These are phyloP conservation scores for Trapa incisa DNA, from an alignment of 345 rosid species.

Conservation along the genomic window DNA sequence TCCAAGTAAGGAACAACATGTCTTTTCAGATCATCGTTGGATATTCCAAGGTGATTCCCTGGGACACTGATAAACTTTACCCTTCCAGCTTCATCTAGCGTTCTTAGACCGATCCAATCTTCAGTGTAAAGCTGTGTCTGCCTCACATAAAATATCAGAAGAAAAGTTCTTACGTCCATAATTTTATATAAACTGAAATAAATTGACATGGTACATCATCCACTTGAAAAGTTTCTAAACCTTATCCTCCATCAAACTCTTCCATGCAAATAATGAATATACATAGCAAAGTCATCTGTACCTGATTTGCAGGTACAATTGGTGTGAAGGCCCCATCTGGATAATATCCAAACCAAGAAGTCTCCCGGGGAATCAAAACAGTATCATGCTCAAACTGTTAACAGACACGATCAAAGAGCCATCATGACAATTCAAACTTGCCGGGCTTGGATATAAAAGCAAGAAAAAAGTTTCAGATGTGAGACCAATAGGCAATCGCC, in stretches of 20 bases:
- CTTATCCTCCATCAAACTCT: too few relatives aligned
- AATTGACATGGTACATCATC: background rate
- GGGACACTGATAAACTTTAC: conserved; percentile 48
- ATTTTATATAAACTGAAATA: too few relatives aligned
- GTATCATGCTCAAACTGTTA: conserved; percentile 59
- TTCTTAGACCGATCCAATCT: conserved; percentile 84
- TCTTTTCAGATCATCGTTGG: conserved; percentile 38
- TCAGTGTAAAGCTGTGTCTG: conserved; percentile 74
- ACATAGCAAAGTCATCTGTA: conserved; percentile 4
- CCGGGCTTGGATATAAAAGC: background rate
- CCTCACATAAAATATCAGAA: background rate
- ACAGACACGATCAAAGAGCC: conserved; percentile 1
- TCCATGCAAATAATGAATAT: too few relatives aligned
- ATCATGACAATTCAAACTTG: background rate
- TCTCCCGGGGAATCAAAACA: conserved; percentile 75
- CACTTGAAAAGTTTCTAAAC: background rate
- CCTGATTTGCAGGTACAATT: conserved; percentile 43
- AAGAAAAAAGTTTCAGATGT: background rate
- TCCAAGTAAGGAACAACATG: conserved; percentile 56
- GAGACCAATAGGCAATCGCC: background rate
- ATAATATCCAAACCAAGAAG: conserved; percentile 88
- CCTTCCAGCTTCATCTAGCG: conserved; percentile 52
- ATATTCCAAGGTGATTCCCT: conserved; percentile 60
- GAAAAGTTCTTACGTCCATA: background rate
- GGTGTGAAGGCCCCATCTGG: conserved; percentile 57